Conservation (phyloP, 345 rosid genomes). For the Brassica rapa region DNA sequence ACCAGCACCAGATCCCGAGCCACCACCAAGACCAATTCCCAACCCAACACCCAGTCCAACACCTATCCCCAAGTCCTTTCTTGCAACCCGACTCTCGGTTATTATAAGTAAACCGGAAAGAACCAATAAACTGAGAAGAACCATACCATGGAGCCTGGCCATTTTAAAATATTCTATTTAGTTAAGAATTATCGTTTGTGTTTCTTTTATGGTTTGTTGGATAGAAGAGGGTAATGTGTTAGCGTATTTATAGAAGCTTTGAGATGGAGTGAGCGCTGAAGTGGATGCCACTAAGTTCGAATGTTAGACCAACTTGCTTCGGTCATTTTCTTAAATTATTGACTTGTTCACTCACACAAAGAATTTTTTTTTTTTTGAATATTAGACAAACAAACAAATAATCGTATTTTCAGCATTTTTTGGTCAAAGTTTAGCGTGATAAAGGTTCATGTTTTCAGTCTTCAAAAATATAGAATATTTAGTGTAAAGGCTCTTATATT, state of each 20-base stretch:
- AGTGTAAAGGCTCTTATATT: not conserved
- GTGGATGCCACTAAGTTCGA: not conserved
- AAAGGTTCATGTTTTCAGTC: not conserved
- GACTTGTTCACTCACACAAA: not conserved
- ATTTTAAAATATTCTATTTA: not conserved
- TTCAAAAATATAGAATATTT: not conserved
- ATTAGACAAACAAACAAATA: not conserved
- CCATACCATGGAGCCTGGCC: not conserved
- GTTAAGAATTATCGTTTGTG: not conserved
- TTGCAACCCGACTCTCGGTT: not conserved
- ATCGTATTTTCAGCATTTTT: not conserved
- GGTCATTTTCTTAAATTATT: not conserved
- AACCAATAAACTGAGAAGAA: not conserved
- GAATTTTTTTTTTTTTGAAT: not conserved
- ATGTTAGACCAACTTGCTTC: not conserved
- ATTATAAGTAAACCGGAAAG: not conserved
- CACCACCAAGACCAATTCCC: conserved; percentile 36
- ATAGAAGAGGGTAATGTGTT: not conserved
- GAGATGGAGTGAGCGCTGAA: not conserved
- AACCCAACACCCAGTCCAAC: conserved; percentile 4
- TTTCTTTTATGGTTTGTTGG: not conserved
- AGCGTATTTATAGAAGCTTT: conserved; percentile 2
- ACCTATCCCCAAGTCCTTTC: conserved; percentile 1
- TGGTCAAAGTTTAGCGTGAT: not conserved
- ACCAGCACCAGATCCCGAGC: conserved; percentile 34